Percentiles rank a stretch among this genome's conserved stretches.
These are phyloP conservation scores for Rhodamnia argentea DNA, from an alignment of 345 rosid genomes.

Conservation along the genomic window DNA sequence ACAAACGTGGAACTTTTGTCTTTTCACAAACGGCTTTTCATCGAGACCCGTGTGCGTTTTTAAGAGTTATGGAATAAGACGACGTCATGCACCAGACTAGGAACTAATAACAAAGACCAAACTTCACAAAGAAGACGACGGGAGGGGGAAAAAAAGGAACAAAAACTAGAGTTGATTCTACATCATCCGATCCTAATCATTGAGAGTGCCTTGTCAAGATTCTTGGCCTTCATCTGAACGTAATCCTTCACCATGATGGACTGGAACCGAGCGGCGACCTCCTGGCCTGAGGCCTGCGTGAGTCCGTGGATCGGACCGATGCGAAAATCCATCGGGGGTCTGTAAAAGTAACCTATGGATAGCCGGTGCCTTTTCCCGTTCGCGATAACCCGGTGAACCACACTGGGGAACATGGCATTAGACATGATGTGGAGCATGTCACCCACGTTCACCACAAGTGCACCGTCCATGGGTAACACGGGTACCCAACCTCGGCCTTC, in stretches of 20 bases:
- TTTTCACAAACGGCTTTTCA: background rate
- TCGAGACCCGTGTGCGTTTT: background rate
- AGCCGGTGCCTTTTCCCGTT: constrained; percentile 42
- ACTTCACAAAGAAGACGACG: background rate
- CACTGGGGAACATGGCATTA: constrained; percentile 42
- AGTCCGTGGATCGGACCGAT: constrained; percentile 23
- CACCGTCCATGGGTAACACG: constrained; percentile 38
- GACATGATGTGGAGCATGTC: constrained; percentile 70
- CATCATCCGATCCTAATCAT: constrained; percentile 10
- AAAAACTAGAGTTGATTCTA: background rate
- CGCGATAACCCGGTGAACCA: constrained; percentile 57
- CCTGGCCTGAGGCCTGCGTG: background rate
- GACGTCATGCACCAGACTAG: background rate
- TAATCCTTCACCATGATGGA: constrained; percentile 46
- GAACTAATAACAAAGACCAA: background rate
- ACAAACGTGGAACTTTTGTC: background rate
- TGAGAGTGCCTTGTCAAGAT: constrained; percentile 46
- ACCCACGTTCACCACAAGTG: constrained; percentile 73
- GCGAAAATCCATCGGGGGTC: constrained; percentile 28
- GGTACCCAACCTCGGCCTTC: constrained; percentile 56
- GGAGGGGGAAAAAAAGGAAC: background rate
- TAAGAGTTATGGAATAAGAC: background rate
- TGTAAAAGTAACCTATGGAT: constrained; percentile 58
- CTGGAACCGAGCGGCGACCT: constrained; percentile 23
- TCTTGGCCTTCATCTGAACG: constrained; percentile 38